phyloP scores from a whole-genome alignment of 805 yeast species.

The Nakazawaea holstii region DNA sequence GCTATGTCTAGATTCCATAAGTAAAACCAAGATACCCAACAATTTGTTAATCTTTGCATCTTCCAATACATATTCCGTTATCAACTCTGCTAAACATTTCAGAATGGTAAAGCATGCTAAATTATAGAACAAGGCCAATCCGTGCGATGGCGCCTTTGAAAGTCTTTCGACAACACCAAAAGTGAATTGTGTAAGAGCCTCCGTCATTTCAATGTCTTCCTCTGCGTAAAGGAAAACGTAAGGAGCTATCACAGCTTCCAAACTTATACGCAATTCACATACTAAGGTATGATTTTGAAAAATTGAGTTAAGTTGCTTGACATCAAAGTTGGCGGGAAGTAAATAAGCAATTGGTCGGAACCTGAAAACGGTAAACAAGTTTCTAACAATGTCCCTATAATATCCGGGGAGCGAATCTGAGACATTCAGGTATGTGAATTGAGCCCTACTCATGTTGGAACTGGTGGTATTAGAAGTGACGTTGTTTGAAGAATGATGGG shows the following conservation, averaged over 20 bases:
- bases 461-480: background rate
- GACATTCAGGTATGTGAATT: background rate
- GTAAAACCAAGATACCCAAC: constrained; percentile 32
- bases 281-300: background rate
- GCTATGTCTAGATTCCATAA: constrained; percentile 29
- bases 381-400: constrained; percentile 6
- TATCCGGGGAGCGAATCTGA: constrained; percentile 12
- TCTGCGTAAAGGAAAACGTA: constrained; percentile 33
- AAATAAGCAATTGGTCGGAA: constrained; percentile 5
- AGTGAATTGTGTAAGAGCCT: constrained; percentile 30
- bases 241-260: constrained; percentile 20
- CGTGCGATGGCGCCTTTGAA: constrained; percentile 15
- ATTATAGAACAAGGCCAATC: constrained; percentile 2
- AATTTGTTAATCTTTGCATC: constrained; percentile 22
- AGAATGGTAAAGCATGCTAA: background rate
- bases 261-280: background rate
- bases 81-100: constrained; percentile 14
- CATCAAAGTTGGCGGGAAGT: background rate
- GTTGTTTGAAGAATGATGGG: background rate
- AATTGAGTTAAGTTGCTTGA: background rate
- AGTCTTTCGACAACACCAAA: constrained; percentile 30
- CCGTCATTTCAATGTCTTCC: constrained; percentile 27
- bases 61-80: constrained; percentile 16
- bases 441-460: too few species aligned
- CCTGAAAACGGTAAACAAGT: constrained; percentile 5